These are phyloP conservation scores for Starmerella bacillaris DNA, from an alignment of 805 yeast genomes.

Conservation along the genomic window DNA sequence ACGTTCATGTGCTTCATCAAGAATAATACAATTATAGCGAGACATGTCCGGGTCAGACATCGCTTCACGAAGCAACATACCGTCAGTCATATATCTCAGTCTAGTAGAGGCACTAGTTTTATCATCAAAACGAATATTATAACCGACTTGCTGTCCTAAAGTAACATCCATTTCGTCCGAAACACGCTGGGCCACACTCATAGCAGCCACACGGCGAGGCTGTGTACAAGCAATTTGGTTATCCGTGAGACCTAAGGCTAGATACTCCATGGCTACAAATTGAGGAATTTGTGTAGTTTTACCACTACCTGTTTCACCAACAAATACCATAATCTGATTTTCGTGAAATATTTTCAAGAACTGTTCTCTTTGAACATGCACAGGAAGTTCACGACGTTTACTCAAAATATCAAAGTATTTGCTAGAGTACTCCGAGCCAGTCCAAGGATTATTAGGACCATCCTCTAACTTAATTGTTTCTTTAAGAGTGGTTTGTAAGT, in stretches of 20 bases:
- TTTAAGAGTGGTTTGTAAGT: constrained; percentile 19
- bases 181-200: constrained; percentile 50
- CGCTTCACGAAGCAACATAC: constrained; percentile 92
- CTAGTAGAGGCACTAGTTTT: constrained; percentile 64
- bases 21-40: constrained; percentile 71
- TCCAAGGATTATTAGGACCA: constrained; percentile 58
- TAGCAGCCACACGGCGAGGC: constrained; percentile 97
- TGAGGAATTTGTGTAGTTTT: constrained; percentile 97
- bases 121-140: constrained; percentile 84
- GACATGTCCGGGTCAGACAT: constrained; percentile 81
- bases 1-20: constrained; percentile 97
- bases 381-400: constrained; percentile 74
- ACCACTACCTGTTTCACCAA: constrained; percentile 99
- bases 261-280: constrained; percentile 77
- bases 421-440: constrained; percentile 42
- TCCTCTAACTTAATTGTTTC: constrained; percentile 24
- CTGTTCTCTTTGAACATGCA: constrained; percentile 81
- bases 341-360: constrained; percentile 67
- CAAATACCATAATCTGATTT: constrained; percentile 91
- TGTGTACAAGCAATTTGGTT: constrained; percentile 85
- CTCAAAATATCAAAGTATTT: constrained; percentile 64
- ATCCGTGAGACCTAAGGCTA: constrained; percentile 62
- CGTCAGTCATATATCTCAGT: constrained; percentile 93
- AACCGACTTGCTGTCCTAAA: constrained; percentile 89
- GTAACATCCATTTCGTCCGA: constrained; percentile 93